A percentile compares a stretch with the other conserved stretches of the same genome.
These are phyloP conservation scores for Kwoniella shivajii DNA, from an alignment of 1,284 basidiomycete genomes.

Conservation along the genomic window DNA sequence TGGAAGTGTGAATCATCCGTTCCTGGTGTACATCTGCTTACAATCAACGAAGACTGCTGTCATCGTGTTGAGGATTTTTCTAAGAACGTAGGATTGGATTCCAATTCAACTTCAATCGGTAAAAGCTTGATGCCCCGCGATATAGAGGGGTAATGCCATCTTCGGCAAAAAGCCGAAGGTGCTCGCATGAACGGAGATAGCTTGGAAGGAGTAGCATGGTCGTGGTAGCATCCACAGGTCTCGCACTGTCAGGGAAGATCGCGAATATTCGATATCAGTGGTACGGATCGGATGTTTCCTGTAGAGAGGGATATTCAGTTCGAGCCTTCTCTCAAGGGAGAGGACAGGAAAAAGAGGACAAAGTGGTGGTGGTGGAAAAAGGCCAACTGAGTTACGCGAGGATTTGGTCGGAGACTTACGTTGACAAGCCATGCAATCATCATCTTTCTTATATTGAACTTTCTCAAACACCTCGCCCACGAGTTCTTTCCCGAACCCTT, in stretches of 20 bases:
- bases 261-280: slow-evolving; percentile 4
- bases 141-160: too few relatives aligned
- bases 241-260: slow-evolving; percentile 20
- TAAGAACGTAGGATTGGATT: too few relatives aligned
- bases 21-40: too few relatives aligned
- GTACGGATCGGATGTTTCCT: slow-evolving; percentile 1
- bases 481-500: slow-evolving; percentile 23
- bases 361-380: neutral
- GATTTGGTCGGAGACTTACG: slow-evolving; percentile 5
- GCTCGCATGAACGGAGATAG: neutral
- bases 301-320: neutral
- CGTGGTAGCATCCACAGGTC: slow-evolving; percentile 11
- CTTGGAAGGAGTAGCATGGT: neutral
- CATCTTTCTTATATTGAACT: slow-evolving; percentile 5
- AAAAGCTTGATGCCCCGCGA: too few relatives aligned
- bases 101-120: too few relatives aligned
- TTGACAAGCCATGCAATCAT: slow-evolving; percentile 7
- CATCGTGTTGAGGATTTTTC: too few relatives aligned
- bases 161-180: neutral
- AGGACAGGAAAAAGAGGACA: neutral
- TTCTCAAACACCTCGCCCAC: slow-evolving; percentile 19
- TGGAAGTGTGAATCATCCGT: too few relatives aligned
- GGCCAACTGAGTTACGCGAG: neutral
- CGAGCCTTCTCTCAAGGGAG: neutral
- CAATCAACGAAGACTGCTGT: too few relatives aligned